These are phyloP conservation scores for Musa itinerans DNA, from an alignment of 176 grass and related monocot species.

Conservation along the genomic window DNA sequence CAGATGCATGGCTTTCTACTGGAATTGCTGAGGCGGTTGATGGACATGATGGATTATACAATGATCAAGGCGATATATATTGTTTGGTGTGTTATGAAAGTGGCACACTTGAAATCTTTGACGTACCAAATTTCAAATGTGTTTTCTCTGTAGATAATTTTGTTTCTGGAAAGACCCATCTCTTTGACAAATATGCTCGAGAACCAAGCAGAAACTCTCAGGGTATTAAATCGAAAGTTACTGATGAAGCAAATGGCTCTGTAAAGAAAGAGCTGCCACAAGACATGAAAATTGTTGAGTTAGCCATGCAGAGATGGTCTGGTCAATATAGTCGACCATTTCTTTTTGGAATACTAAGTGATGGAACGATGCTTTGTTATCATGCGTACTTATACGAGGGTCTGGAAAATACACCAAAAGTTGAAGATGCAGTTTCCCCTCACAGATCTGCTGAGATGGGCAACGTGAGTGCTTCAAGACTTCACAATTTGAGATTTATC, in stretches of 20 bases:
- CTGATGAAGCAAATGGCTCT: slow-evolving; percentile 28
- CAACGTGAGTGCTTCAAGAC: slow-evolving; percentile 42
- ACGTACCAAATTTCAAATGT: slow-evolving; percentile 71
- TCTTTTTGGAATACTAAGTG: slow-evolving; percentile 73
- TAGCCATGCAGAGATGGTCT: slow-evolving; percentile 88
- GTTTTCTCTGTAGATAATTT: slow-evolving; percentile 71
- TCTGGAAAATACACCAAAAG: slow-evolving; percentile 30
- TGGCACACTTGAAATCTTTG: slow-evolving; percentile 81
- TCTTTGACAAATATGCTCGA: slow-evolving; percentile 44
- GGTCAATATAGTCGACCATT: slow-evolving; percentile 72
- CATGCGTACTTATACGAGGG: slow-evolving; percentile 69
- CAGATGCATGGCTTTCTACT: slow-evolving; percentile 90
- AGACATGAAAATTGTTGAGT: slow-evolving; percentile 58
- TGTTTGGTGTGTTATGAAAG: slow-evolving; percentile 81
- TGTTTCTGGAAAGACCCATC: slow-evolving; percentile 46
- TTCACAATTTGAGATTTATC: slow-evolving; percentile 79
- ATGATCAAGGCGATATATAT: slow-evolving; percentile 72
- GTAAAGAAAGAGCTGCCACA: slow-evolving; percentile 51
- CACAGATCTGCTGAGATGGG: slow-evolving; percentile 29
- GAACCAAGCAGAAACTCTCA: slow-evolving; percentile 10
- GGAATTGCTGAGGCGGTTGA: slow-evolving; percentile 48
- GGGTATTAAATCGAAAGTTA: neutral
- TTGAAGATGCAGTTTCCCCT: slow-evolving; percentile 26
- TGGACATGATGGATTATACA: slow-evolving; percentile 44
- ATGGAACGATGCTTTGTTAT: slow-evolving; percentile 87